Evolutionary conservation across 495 filamentous ascomycete genomes (phyloP).

Genomic region (Xylaria curta): DNA sequence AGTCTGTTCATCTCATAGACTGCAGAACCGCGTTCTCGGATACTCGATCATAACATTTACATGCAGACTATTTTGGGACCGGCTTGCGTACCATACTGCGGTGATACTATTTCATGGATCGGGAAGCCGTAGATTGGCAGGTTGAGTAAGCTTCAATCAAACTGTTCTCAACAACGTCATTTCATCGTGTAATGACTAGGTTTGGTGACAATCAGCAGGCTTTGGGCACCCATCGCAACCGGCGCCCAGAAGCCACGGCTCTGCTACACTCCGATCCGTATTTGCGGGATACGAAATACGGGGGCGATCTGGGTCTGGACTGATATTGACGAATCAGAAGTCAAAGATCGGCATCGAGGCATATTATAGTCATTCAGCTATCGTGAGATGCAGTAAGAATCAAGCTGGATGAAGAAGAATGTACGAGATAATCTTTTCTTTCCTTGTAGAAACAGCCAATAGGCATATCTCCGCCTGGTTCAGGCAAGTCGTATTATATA

Average conservation of each 20-base stretch:
- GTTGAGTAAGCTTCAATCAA: neutral
- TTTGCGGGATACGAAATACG: conserved; percentile 19
- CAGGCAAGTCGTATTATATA: neutral
- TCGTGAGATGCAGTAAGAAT: neutral
- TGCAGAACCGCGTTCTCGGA: no score
- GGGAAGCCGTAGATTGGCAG: neutral
- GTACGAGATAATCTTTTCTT: conserved; percentile 1
- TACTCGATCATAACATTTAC: neutral
- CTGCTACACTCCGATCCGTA: neutral
- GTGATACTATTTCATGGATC: neutral
- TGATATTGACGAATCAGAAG: neutral
- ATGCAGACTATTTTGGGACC: neutral
- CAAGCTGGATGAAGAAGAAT: neutral
- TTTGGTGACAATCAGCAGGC: neutral
- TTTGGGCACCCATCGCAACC: neutral
- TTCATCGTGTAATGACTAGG: neutral
- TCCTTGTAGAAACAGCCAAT: neutral
- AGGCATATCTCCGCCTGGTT: neutral
- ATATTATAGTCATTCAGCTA: neutral
- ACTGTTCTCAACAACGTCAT: neutral
- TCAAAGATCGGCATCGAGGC: neutral
- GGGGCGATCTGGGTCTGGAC: conserved; percentile 1
- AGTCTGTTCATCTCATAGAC: no score
- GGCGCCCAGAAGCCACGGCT: neutral
- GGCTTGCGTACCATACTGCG: neutral